Percentiles rank a stretch among this genome's conserved stretches.
Conservation (phyloP, 768 basidiomycete genomes). For the Tulasnella sp. region DNA sequence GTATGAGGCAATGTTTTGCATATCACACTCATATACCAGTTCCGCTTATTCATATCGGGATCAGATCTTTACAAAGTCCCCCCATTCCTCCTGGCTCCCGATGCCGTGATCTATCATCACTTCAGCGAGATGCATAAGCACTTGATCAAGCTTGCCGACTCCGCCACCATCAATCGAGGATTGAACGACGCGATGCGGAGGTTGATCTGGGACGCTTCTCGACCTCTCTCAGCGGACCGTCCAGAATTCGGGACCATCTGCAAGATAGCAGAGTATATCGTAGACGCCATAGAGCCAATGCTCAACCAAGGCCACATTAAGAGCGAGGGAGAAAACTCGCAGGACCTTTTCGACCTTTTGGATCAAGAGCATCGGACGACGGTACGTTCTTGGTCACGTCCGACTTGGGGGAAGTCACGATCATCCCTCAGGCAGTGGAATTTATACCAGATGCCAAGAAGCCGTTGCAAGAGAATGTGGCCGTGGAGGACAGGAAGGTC, state of each 20-base stretch:
- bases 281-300: not conserved
- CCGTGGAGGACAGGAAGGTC: too few relatives aligned
- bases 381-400: too few relatives aligned
- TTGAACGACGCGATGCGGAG: not conserved
- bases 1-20: not conserved
- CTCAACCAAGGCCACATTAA: not conserved
- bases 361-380: not conserved
- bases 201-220: not conserved
- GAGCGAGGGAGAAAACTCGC: not conserved
- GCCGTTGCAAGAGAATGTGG: too few relatives aligned
- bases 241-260: not conserved
- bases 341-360: not conserved
- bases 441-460: too few relatives aligned
- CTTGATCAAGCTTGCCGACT: not conserved
- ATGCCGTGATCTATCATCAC: not conserved
- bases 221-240: not conserved
- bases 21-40: not conserved
- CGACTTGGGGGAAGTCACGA: too few relatives aligned
- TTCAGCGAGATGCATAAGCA: not conserved
- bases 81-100: not conserved
- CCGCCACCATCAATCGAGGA: not conserved
- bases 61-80: not conserved
- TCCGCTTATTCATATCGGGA: too few relatives aligned
- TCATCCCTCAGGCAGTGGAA: too few relatives aligned
- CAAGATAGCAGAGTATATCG: not conserved